Base-by-base conservation (phyloP, 73 alveolate genomes). In the Blepharisma stoltei region DNA sequence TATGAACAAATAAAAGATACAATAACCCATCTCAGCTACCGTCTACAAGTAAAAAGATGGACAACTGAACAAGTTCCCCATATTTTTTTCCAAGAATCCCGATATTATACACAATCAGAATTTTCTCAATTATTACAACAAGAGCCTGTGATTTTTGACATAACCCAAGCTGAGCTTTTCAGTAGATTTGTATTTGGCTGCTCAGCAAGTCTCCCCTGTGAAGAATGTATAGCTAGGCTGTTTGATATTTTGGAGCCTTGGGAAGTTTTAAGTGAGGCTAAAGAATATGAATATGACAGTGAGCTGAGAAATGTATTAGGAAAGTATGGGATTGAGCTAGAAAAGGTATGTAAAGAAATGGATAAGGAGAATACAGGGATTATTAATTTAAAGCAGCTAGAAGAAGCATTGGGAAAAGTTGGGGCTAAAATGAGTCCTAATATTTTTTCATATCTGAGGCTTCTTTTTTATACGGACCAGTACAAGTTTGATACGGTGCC, bases 391-490 rank as follows among this genome's bases (percentile, higher is more conserved):
- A 38, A 60, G 37, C 14, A 60, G 46, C 23, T 60, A 14, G 14
- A 60, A 14, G 73, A 60, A 38, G 46, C 23, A 9, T 5, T 60
- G 38, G 4, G 5, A 1, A 60, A 25, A 25, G 11, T 14, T n/a
- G 23, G 45, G 2, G 73, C 23, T 1, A 38, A 60, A 25, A 60
- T 60, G 18, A 25, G 46, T 5, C 46, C 0, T 1, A 14, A 8
- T 60, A 60, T 60, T 1, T 14, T 8, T n/a, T 14, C 14, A 25
- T 60, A 60, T 60, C 46, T 60, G 37, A 25, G 23, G 11, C 23
- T 60, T 8, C 45, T 60, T n/a, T 60, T 60, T 60, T 60, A 60
- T 60, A 60, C 73, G 0, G 73, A 60, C 23, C 73, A 60, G 73
- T 9, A 14, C 18, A 11, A 60, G 73, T 60, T 60, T 60, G 23